Evolutionary conservation across 306 rosid species (phyloP).

Genomic region (Rosa multiflora): DNA sequence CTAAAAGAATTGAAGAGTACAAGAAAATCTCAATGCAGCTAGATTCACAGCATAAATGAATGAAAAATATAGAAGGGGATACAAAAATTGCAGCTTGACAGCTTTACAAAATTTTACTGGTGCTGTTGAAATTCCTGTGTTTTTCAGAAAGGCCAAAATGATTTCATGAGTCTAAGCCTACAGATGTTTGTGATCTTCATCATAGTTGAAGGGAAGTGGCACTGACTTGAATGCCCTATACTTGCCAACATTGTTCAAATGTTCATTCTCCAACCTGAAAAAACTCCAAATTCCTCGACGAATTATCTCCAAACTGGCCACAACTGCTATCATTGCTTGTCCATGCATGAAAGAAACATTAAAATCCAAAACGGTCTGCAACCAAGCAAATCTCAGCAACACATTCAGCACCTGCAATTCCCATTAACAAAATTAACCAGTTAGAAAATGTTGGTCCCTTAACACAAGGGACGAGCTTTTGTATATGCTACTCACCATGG

Average conservation of each 20-base stretch:
- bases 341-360: conserved; percentile 38
- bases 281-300: conserved; percentile 79
- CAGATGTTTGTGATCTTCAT: conserved; percentile 55
- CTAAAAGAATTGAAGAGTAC: not conserved
- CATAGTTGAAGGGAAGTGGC: conserved; percentile 71
- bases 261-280: conserved; percentile 83
- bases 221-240: conserved; percentile 74
- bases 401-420: conserved; percentile 55
- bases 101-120: conserved; percentile 2
- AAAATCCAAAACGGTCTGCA: conserved; percentile 54
- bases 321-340: conserved; percentile 38
- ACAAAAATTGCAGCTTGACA: conserved; percentile 1
- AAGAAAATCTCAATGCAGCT: not conserved
- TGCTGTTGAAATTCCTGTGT: not conserved
- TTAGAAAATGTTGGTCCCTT: not conserved
- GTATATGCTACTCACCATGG: conserved; percentile 41
- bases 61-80: not conserved
- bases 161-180: conserved; percentile 9
- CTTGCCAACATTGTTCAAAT: conserved; percentile 77
- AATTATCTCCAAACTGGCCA: conserved; percentile 63
- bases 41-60: not conserved
- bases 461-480: not conserved
- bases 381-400: conserved; percentile 72
- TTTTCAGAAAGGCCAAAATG: not conserved
- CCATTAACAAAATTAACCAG: not conserved